Conservation (phyloP, 306 rosid species). For the Trifolium dubium region DNA sequence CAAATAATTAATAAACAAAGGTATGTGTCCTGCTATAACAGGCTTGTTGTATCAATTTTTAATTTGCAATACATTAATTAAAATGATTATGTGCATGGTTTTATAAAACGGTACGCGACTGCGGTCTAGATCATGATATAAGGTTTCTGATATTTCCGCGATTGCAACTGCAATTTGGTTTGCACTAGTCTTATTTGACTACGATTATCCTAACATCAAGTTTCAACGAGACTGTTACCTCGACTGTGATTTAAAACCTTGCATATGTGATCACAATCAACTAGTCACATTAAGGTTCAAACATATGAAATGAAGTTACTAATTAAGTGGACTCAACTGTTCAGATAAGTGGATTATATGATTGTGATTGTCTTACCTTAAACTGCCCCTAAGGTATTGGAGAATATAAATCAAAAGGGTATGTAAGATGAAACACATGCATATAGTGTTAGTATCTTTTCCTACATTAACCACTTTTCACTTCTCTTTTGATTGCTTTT, state of each 20-base stretch:
- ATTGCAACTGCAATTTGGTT: background rate
- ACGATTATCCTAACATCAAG: background rate
- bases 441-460: constrained; percentile 25
- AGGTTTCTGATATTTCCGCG: too few species aligned
- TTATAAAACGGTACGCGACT: background rate
- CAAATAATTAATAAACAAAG: constrained; percentile 3
- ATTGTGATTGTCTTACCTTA: background rate
- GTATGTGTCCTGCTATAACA: background rate
- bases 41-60: background rate
- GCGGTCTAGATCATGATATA: background rate
- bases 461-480: background rate
- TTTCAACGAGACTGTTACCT: background rate
- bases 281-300: background rate
- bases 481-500: constrained; percentile 2
- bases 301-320: background rate
- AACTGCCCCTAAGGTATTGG: background rate
- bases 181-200: background rate
- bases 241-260: background rate
- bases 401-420: constrained; percentile 85
- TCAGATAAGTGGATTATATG: background rate
- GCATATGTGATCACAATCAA: background rate
- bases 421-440: constrained; percentile 49
- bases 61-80: background rate
- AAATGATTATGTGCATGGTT: background rate
- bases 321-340: background rate